Evolutionary conservation across 345 rosid species (phyloP).

Genomic region (Luvunga scandens): DNA sequence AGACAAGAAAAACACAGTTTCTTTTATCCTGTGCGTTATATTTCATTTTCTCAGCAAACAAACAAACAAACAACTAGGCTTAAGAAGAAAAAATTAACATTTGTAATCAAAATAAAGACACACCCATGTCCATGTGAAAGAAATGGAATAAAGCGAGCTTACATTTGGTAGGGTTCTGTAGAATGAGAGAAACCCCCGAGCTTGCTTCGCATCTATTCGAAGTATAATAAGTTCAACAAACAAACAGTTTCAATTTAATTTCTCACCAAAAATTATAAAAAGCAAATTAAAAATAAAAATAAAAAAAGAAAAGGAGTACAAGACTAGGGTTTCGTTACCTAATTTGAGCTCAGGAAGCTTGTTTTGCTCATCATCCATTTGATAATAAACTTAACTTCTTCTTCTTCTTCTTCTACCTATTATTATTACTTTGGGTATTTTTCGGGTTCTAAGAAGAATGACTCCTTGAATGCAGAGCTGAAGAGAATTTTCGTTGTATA

Average conservation of each 20-base stretch:
- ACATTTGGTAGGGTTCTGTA: slow-evolving; percentile 87
- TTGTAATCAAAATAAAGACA: neutral
- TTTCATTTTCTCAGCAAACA: slow-evolving; percentile 1
- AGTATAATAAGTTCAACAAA: neutral
- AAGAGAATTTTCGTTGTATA: neutral
- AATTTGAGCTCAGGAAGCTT: slow-evolving; percentile 92
- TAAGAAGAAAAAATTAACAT: neutral
- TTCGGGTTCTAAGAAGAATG: neutral
- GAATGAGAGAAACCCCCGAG: slow-evolving; percentile 95
- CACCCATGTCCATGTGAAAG: neutral
- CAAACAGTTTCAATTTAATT: slow-evolving; percentile 20
- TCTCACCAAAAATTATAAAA: slow-evolving; percentile 11
- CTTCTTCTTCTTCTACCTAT: neutral
- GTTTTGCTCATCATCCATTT: slow-evolving; percentile 68
- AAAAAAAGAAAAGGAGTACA: neutral
- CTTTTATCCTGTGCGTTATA: neutral
- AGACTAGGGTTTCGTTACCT: slow-evolving; percentile 47
- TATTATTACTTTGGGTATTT: neutral
- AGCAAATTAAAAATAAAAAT: neutral
- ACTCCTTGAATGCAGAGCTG: no score
- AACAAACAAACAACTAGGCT: neutral
- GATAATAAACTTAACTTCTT: neutral
- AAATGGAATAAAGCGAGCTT: slow-evolving; percentile 22
- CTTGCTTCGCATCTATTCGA: slow-evolving; percentile 84
- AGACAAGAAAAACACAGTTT: neutral